phyloP scores from a whole-genome alignment of 768 basidiomycete genomes.

The Lentinula sp. region DNA sequence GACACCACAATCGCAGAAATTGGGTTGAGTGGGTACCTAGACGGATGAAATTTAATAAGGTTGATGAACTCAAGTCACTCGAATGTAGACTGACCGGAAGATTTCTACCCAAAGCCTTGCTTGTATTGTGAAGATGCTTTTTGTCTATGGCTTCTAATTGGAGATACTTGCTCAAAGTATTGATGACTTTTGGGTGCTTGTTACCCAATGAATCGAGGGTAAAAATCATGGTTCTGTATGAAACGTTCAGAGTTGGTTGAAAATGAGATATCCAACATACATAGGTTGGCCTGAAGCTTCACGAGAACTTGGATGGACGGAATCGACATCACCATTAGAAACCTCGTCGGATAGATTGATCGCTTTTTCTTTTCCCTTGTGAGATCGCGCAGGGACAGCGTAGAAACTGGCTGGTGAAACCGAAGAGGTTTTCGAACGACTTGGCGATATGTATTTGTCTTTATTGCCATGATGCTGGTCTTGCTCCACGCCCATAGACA shows the following conservation, averaged over 20 bases:
- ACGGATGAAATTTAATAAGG: not conserved
- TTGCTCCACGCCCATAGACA: slow-evolving; percentile 10
- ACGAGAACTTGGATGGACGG: not conserved
- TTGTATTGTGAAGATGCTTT: slow-evolving; percentile 30
- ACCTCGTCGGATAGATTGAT: slow-evolving; percentile 5
- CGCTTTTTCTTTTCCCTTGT: slow-evolving; percentile 4
- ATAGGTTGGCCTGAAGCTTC: not conserved
- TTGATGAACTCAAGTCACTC: not conserved
- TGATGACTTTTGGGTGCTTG: slow-evolving; percentile 61
- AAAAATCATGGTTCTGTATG: slow-evolving; percentile 68
- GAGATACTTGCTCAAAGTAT: slow-evolving; percentile 62
- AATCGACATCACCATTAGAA: not conserved
- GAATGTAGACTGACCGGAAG: slow-evolving; percentile 38
- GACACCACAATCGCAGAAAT: slow-evolving; percentile 89
- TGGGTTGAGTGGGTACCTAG: slow-evolving; percentile 85
- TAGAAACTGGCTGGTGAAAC: not conserved
- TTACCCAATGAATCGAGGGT: slow-evolving; percentile 86
- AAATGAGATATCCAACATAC: not conserved
- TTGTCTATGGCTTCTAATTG: slow-evolving; percentile 75
- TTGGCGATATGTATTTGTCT: not conserved
- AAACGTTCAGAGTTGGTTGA: not conserved
- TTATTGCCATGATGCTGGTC: not conserved
- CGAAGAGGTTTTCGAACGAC: not conserved
- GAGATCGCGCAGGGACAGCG: not conserved
- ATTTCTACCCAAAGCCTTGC: slow-evolving; percentile 38